Conservation (phyloP, 2,329 filamentous ascomycete species). For the Diaporthe destruens region DNA sequence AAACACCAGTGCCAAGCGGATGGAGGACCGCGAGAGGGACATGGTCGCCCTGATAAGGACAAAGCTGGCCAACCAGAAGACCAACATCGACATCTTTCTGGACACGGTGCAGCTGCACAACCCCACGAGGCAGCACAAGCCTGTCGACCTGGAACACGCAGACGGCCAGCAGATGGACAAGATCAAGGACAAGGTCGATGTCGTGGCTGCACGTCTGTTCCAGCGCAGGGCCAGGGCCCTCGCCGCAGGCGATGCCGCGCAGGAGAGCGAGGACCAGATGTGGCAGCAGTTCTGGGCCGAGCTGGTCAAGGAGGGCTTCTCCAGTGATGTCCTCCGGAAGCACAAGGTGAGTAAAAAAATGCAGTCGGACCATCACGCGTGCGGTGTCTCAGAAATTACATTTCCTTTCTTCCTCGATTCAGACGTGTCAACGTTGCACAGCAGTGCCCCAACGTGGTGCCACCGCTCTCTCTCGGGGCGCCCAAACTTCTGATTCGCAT, state of each 20-base stretch:
- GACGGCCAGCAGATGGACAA: slow-evolving; percentile 60
- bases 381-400: slow-evolving; percentile 21
- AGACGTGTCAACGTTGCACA: slow-evolving; percentile 34
- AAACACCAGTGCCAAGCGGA: slow-evolving; percentile 46
- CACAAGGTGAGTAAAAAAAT: slow-evolving; percentile 63
- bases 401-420: slow-evolving; percentile 24
- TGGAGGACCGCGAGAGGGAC: slow-evolving; percentile 53
- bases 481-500: background rate
- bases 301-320: slow-evolving; percentile 70
- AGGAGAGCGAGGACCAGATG: slow-evolving; percentile 63
- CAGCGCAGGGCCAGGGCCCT: slow-evolving; percentile 53
- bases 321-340: slow-evolving; percentile 64
- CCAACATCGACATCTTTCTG: slow-evolving; percentile 67
- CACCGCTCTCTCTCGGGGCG: slow-evolving; percentile 2
- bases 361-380: slow-evolving; percentile 24
- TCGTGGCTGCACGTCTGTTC: slow-evolving; percentile 65
- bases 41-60: slow-evolving; percentile 58
- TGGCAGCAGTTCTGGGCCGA: slow-evolving; percentile 72
- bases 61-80: slow-evolving; percentile 65
- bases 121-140: slow-evolving; percentile 54
- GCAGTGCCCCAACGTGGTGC: slow-evolving; percentile 36
- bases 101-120: slow-evolving; percentile 68
- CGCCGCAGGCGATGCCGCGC: slow-evolving; percentile 46
- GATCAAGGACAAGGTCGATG: slow-evolving; percentile 72
- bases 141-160: slow-evolving; percentile 50